Evolutionary conservation across 306 rosid species (phyloP), one percentile per base, ranked within the genome.

Genomic region (Cucumis melo): DNA sequence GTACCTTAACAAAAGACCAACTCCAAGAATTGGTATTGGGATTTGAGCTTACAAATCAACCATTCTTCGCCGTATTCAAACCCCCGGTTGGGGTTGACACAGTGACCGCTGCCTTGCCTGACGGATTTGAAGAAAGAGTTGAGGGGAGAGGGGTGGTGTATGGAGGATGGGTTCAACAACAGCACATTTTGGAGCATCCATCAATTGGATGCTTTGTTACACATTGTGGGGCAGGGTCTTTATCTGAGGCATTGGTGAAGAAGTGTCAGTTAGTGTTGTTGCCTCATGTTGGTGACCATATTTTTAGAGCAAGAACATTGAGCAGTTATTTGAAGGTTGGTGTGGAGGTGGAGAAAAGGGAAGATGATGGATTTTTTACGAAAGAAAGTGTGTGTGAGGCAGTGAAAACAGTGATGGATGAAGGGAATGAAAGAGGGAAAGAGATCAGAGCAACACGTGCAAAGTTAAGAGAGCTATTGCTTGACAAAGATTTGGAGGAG

Each of bases 181-280:
- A 85, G 58, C 32, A 81, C 71, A 83, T 92, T 19, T 70, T 90
- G 81, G 83, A 77, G 61, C 94, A 89, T 83, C 87, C 89, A 36
- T 89, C 92, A 1, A 89, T 92, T 38, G 97, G 96, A 39, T 88
- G 92, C 83, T 90, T 90, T 73, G 89, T 92, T 17, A 88, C 97
- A 7, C 96, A 92, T 64, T 90, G 93, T 44, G 96, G 97, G n/a
- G 77, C 93, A 1, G 93, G 96, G 11, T 88, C 97, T 38, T 46
- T 88, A 41, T 74, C 83, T n/a, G 96, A 92, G 83, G 93, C 85
- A 6, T 41, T 87, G 81, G 72, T 85, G 65, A 88, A 12, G 46
- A 82, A 87, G 38, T 86, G 89, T 41, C 92, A 87, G 60, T 12
- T 90, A 60, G 91, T 90, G 48, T 70, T 90, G 15, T 68, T 92